phyloP scores from a whole-genome alignment of 2,329 filamentous ascomycete species.

The Xylariomycetidae sp. region DNA sequence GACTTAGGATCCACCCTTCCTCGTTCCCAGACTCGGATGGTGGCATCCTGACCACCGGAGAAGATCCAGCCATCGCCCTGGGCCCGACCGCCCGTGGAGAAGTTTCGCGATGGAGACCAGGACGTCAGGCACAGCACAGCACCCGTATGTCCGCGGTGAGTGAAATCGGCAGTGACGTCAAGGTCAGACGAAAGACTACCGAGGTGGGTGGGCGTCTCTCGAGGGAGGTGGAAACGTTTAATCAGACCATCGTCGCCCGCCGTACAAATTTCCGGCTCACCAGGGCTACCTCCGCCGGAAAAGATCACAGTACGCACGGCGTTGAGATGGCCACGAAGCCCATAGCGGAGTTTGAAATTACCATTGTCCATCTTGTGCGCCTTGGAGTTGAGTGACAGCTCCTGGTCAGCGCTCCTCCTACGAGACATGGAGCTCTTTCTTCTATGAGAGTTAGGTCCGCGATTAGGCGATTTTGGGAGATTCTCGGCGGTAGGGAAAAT shows the following conservation, averaged over 20 bases:
- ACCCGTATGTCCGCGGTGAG: constrained; percentile 89
- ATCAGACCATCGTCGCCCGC: constrained; percentile 93
- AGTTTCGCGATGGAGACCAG: constrained; percentile 82
- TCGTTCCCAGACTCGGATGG: constrained; percentile 91
- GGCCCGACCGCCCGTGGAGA: constrained; percentile 81
- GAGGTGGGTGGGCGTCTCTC: constrained; percentile 57
- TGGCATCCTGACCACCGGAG: constrained; percentile 91
- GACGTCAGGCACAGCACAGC: constrained; percentile 82
- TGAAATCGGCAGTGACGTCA: constrained; percentile 91
- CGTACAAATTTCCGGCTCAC: constrained; percentile 95
- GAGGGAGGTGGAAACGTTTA: constrained; percentile 94
- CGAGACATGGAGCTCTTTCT: constrained; percentile 76
- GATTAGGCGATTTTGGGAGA: constrained; percentile 73
- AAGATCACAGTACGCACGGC: constrained; percentile 94
- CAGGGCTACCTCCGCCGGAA: constrained; percentile 90
- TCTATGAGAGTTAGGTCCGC: constrained; percentile 64
- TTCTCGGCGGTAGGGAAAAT: constrained; percentile 79
- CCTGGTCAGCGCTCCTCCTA: constrained; percentile 65
- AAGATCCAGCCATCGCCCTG: constrained; percentile 98
- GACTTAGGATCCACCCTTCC: constrained; percentile 93
- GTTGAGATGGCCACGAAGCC: constrained; percentile 85
- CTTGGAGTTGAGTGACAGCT: constrained; percentile 46
- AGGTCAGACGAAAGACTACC: constrained; percentile 65
- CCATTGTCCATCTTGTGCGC: constrained; percentile 62
- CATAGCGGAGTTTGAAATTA: constrained; percentile 90